phyloP scores from a whole-genome alignment of 805 yeast species.

The Candida oleophila region DNA sequence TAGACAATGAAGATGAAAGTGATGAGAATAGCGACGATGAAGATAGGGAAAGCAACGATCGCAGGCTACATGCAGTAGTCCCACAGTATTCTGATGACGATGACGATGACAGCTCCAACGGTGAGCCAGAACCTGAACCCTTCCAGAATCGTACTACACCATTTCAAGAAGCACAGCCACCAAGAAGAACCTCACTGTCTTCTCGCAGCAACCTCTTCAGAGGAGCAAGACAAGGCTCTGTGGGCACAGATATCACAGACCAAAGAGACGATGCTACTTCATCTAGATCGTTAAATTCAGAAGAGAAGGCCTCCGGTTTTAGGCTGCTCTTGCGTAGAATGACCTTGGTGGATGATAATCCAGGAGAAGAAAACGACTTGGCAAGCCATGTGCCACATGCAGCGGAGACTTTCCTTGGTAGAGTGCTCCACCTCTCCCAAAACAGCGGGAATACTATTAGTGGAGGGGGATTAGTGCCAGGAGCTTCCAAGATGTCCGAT shows the following conservation, averaged over 20 bases:
- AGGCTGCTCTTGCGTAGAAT: constrained; percentile 35
- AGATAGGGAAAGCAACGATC: constrained; percentile 10
- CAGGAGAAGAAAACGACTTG: constrained; percentile 9
- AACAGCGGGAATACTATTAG: constrained; percentile 24
- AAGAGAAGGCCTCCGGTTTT: constrained; percentile 14
- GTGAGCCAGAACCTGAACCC: background rate
- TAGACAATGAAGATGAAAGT: constrained; percentile 5
- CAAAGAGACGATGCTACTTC: constrained; percentile 10
- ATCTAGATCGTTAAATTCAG: constrained; percentile 9
- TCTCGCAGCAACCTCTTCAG: background rate
- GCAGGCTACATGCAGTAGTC: background rate
- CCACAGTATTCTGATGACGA: constrained; percentile 11
- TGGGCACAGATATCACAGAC: constrained; percentile 24
- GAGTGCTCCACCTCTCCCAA: constrained; percentile 25
- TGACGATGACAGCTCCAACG: constrained; percentile 7
- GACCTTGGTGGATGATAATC: constrained; percentile 19
- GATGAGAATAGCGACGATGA: constrained; percentile 12
- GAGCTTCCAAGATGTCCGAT: constrained; percentile 23
- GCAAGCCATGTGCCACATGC: constrained; percentile 18
- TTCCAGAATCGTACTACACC: background rate
- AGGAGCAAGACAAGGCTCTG: background rate
- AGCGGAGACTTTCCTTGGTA: constrained; percentile 40
- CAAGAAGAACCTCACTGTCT: background rate
- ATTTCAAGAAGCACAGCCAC: background rate
- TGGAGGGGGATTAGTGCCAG: constrained; percentile 45